Base-by-base conservation (phyloP, 2,329 filamentous ascomycete species). In the Aspergillus cejpii region DNA sequence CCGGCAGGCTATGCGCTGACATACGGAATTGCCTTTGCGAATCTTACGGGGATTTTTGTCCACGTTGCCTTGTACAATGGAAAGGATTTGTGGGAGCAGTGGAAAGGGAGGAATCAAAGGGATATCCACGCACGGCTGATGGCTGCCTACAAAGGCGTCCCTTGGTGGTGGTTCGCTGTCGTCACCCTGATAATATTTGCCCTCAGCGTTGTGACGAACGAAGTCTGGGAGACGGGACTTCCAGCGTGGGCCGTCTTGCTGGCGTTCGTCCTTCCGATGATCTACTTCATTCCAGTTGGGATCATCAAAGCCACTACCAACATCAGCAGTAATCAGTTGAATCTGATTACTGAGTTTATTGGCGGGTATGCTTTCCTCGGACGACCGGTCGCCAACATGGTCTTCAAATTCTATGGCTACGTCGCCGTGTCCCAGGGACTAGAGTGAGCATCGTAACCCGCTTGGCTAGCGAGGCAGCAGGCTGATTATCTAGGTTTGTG, bases 321-420 rank as follows among this genome's bases (percentile, higher is more conserved):
- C 41, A 70, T 75, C 39, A 62, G 69, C 44, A 71, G 69, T 24
- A 76, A 76, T 42, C 63, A 67, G 42, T 54, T 75, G 8, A 74
- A 74, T 44, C 59, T 75, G 5, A 57, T 75, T 20, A 68, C 70
- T 7, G 71, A 74, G 50, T 73, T 75, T 39, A 70, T 75, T 39
- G 71, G 69, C 1, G 73, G 73, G 1, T 74, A 73, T 57, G 62
- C 72, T 33, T 72, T 74, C 44, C 61, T 70, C 15, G 72, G 72
- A 3, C 62, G 60, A 24, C 72, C 72, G 0, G 56, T 76, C 8
- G 73, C 71, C 26, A 75, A 74, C 48, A 74, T 75, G 74, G 77
- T 84, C 63, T 86, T 86, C 68, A 85, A 85, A 61, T 84, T 82
- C 56, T 85, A 84, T 56, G 79, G 81, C 46, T 84, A 83, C 61